These are phyloP conservation scores for Fusarium liriodendri DNA, from an alignment of 2,329 filamentous ascomycete species.

Conservation along the genomic window DNA sequence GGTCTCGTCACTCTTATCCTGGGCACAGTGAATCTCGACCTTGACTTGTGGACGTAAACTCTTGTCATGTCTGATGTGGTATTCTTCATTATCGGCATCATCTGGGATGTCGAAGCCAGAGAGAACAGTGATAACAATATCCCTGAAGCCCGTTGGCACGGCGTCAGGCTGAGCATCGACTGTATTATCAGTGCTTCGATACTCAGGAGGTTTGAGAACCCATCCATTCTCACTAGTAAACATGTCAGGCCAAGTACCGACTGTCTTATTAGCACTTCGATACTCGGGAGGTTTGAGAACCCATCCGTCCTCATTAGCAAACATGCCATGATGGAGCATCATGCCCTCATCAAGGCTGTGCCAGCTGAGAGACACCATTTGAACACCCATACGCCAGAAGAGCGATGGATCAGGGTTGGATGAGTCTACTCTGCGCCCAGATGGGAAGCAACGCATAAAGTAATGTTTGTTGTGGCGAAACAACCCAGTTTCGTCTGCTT, in stretches of 20 bases:
- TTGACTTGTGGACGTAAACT: neutral
- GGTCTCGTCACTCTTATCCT: neutral
- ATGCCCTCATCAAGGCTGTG: slow-evolving; percentile 93
- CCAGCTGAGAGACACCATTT: slow-evolving; percentile 98
- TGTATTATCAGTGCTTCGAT: slow-evolving; percentile 45
- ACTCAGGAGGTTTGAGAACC: slow-evolving; percentile 84
- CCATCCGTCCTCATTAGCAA: slow-evolving; percentile 85
- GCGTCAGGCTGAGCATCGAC: neutral
- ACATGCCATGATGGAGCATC: slow-evolving; percentile 98
- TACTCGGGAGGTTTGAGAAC: slow-evolving; percentile 84
- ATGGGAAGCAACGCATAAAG: slow-evolving; percentile 92
- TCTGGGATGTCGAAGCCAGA: neutral
- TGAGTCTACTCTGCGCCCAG: slow-evolving; percentile 79
- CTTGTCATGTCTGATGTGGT: neutral
- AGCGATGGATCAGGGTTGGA: slow-evolving; percentile 92
- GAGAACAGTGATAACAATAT: neutral
- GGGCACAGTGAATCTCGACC: neutral
- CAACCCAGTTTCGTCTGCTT: slow-evolving; percentile 75
- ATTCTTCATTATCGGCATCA: neutral
- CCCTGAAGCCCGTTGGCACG: neutral
- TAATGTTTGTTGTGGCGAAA: slow-evolving; percentile 87
- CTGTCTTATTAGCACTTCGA: neutral
- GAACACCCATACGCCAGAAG: slow-evolving; percentile 92
- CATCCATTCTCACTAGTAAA: slow-evolving; percentile 87
- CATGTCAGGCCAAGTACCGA: slow-evolving; percentile 78